Evolutionary conservation across 1,139 yeast species (phyloP).

Genomic region (Chernovozyma aurita): DNA sequence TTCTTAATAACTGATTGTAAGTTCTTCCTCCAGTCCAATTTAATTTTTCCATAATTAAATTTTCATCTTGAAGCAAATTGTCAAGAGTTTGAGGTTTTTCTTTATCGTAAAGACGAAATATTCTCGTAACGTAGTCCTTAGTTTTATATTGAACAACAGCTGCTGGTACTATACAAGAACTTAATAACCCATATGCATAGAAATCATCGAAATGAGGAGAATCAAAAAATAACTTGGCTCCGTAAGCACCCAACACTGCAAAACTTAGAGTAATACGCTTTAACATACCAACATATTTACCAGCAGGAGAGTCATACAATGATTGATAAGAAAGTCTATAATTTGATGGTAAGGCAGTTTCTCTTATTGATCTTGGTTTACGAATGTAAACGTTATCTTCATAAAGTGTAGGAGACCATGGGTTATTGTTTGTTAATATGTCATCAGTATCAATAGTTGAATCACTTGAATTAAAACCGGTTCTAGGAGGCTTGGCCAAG

Average conservation of each 20-base stretch:
- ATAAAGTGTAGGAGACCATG: conserved; percentile 46
- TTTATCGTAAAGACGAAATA: conserved; percentile 64
- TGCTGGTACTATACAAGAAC: conserved; percentile 43
- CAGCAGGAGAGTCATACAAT: conserved; percentile 53
- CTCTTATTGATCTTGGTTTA: conserved; percentile 18
- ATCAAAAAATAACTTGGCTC: conserved; percentile 50
- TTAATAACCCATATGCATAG: conserved; percentile 42
- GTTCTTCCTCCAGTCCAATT: conserved; percentile 63
- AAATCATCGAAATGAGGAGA: conserved; percentile 55
- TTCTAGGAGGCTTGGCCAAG: conserved; percentile 2
- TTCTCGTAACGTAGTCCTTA: conserved; percentile 64
- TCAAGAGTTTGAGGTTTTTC: conserved; percentile 64
- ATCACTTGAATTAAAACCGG: conserved; percentile 22
- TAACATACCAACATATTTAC: conserved; percentile 50
- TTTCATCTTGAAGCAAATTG: conserved; percentile 56
- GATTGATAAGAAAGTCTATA: conserved; percentile 51
- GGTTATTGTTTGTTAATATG: conserved; percentile 38
- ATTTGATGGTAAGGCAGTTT: conserved; percentile 34
- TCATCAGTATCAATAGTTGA: conserved; percentile 41
- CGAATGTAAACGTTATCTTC: conserved; percentile 33
- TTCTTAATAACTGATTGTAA: conserved; percentile 53
- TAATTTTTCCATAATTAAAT: conserved; percentile 64
- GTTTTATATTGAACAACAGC: conserved; percentile 53
- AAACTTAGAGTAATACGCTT: conserved; percentile 53
- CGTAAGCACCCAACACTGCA: conserved; percentile 51